Base-by-base conservation (phyloP, 2,329 filamentous ascomycete species). In the Macrophomina phaseolina region DNA sequence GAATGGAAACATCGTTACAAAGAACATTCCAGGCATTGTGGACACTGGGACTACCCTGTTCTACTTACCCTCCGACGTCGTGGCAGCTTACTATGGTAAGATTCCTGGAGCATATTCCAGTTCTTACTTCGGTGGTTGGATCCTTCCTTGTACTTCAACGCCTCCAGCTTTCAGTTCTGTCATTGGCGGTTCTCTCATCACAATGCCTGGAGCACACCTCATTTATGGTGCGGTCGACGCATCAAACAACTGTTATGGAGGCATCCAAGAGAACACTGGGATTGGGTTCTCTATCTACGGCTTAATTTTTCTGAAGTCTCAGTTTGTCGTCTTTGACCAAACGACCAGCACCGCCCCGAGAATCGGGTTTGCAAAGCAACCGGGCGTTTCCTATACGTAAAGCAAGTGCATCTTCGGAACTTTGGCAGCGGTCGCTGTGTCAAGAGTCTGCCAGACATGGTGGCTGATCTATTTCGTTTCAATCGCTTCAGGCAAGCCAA, bases 251-350 rank as follows among this genome's bases (percentile, higher is more conserved):
- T 95, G 92, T 83, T 94, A 87, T 76, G 92, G 92, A 65, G 92
- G 91, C 55, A 85, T 96, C 68, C 92, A 95, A 82, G 83, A 80
- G 70, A 83, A 85, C 72, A 73, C 77, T 1, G 85, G 83, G n/a
- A 78, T 90, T 56, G 83, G 83, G 5, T 83, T 89, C 69, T 87
- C 84, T 65, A 92, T 96, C 73, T 86, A 93, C 65, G 92, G 92
- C 8, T 91, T 93, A 69, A 84, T 91, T 64, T 92, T 94, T 81
- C 84, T 95, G 71, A 95, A 94, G 86, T 87, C 86, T 65, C 83
- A 91, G 69, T 93, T 91, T 75, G 87, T 90, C 34, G 87, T 92
- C 52, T 93, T 92, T 76, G 90, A 92, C n/a, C 32, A 74, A 77
- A 78, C 71, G 78, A 78, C 38, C 69, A 73, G 67, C 64, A 67